Conservation (phyloP, 768 basidiomycete genomes). For the Kwoniella botswanensis region DNA sequence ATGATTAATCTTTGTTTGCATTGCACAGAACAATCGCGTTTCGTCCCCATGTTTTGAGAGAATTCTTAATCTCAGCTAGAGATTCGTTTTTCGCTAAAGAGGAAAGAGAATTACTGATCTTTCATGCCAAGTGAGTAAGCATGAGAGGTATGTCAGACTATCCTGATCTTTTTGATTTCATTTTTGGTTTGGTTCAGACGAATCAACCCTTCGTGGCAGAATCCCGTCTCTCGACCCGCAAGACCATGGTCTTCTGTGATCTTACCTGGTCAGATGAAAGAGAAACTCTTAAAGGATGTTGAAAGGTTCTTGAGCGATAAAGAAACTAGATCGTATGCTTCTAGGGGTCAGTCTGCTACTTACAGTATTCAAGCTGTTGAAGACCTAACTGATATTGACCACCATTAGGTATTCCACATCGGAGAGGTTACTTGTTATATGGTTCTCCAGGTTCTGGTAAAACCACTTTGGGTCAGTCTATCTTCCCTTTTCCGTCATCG, state of each 20-base stretch:
- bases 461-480: slow-evolving; percentile 36
- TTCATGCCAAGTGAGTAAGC: slow-evolving; percentile 30
- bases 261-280: slow-evolving; percentile 44
- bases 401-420: slow-evolving; percentile 52
- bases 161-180: background rate
- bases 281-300: slow-evolving; percentile 45
- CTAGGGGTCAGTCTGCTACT: slow-evolving; percentile 48
- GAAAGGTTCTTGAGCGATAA: slow-evolving; percentile 44
- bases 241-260: slow-evolving; percentile 51
- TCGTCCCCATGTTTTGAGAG: slow-evolving; percentile 5
- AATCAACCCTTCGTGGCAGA: slow-evolving; percentile 29
- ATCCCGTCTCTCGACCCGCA: slow-evolving; percentile 38
- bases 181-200: slow-evolving; percentile 8
- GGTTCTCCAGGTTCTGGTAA: slow-evolving; percentile 47
- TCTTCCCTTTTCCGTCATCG: background rate
- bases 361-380: too few species aligned
- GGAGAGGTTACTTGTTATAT: slow-evolving; percentile 48
- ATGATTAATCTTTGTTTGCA: too few species aligned
- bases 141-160: too few species aligned
- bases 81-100: slow-evolving; percentile 30
- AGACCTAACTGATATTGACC: background rate
- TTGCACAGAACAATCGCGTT: slow-evolving; percentile 20
- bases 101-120: slow-evolving; percentile 39
- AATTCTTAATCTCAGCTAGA: slow-evolving; percentile 35
- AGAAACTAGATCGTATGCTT: slow-evolving; percentile 48